Conservation (phyloP, 352 stramenopile genomes). For the Globisporangium uncinulatum region DNA sequence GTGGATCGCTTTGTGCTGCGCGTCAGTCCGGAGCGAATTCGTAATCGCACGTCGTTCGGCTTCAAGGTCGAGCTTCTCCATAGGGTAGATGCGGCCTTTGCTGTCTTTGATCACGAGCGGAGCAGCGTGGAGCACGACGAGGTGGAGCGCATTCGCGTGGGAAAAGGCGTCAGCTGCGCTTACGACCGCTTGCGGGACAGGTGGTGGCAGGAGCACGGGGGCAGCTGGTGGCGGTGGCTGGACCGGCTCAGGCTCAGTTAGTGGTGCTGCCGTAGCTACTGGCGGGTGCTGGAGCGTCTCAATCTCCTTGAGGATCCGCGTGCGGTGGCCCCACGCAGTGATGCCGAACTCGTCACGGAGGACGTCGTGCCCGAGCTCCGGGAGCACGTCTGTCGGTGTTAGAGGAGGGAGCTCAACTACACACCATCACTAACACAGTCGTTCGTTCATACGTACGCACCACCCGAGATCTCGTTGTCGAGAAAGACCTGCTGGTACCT, state of each 20-base stretch:
- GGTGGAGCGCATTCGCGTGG: conserved; percentile 49
- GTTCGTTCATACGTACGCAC: conserved; percentile 11
- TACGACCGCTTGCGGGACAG: conserved; percentile 5
- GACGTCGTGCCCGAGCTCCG: conserved; percentile 54
- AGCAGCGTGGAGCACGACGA: conserved; percentile 79
- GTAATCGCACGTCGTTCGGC: conserved; percentile 66
- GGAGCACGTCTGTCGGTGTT: conserved; percentile 33
- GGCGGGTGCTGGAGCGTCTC: conserved; percentile 28
- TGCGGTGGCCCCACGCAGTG: conserved; percentile 48
- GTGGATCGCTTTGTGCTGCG: conserved; percentile 70
- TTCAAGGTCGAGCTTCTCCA: conserved; percentile 81
- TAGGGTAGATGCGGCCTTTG: conserved; percentile 62
- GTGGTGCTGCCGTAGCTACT: neutral
- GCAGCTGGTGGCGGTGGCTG: no score
- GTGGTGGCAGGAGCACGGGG: conserved; percentile 1
- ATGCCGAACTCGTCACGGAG: conserved; percentile 63
- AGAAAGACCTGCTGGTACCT: conserved; percentile 35
- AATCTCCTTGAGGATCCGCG: conserved; percentile 52
- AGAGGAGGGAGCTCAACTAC: no score
- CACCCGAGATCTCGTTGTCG: conserved; percentile 48
- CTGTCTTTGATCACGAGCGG: conserved; percentile 76
- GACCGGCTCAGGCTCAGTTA: neutral
- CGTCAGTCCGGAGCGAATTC: conserved; percentile 60
- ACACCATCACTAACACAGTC: neutral
- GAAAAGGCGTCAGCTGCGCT: no score